Conservation (phyloP, 2,329 filamentous ascomycete genomes). For the Penicillium freii region DNA sequence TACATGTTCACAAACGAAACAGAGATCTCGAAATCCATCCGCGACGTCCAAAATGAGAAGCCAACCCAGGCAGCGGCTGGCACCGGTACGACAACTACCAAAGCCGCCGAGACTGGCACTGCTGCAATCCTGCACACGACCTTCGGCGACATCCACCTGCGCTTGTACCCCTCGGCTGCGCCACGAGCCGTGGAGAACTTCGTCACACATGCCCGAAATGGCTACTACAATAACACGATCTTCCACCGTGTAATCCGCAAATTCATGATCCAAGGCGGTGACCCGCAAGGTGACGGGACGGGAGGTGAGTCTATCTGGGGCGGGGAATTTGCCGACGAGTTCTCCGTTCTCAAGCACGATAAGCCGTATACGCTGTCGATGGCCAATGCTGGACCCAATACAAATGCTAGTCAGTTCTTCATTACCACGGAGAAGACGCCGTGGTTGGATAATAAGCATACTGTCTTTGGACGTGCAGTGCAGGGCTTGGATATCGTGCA, state of each 20-base stretch:
- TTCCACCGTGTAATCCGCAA: constrained; percentile 97
- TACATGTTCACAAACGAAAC: constrained; percentile 97
- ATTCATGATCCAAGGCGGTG: constrained; percentile 92
- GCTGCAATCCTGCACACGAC: constrained; percentile 87
- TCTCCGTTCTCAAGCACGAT: constrained; percentile 86
- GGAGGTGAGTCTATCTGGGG: constrained; percentile 92
- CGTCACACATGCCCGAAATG: constrained; percentile 80
- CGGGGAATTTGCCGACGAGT: constrained; percentile 89
- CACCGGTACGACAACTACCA: constrained; percentile 52
- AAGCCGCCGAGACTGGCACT: constrained; percentile 69
- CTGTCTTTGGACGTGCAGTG: constrained; percentile 87
- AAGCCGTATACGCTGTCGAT: constrained; percentile 96
- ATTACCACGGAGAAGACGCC: constrained; percentile 97
- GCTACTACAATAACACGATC: constrained; percentile 96
- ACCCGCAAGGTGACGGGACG: constrained; percentile 83
- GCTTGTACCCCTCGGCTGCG: constrained; percentile 87
- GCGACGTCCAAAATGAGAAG: constrained; percentile 94
- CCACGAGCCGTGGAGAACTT: constrained; percentile 98
- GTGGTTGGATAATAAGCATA: constrained; percentile 95
- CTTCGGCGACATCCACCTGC: constrained; percentile 88
- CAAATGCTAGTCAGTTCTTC: constrained; percentile 96
- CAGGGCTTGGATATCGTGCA: constrained; percentile 93
- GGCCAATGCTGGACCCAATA: constrained; percentile 94
- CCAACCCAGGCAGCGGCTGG: constrained; percentile 62
- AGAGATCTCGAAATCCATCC: constrained; percentile 75